Base-by-base conservation (phyloP, 495 filamentous ascomycete genomes). In the Corynascus novoguineensis region DNA sequence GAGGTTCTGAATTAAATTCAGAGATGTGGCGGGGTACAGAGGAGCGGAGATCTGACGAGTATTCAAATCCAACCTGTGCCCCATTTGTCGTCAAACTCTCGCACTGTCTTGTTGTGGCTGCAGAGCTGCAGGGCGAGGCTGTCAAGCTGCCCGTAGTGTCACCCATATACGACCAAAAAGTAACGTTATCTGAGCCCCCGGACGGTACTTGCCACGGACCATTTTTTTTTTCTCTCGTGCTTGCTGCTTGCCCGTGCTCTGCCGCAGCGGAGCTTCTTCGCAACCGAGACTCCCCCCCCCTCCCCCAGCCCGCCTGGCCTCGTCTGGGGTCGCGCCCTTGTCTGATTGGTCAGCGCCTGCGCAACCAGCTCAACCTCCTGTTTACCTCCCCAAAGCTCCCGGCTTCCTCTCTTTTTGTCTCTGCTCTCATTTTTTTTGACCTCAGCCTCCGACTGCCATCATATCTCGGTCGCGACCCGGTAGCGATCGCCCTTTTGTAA, bases 301-400 rank as follows among this genome's bases (percentile, higher is more conserved):
- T 60, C 57, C 60, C 59, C 54, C 48, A 45, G 53, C 40, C 31
- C 38, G 38, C 41, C 58, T 65, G 61, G 61, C 53, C 50, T 59
- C 38, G 50, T 57, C 59, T 58, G 53, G 48, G 58, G 42, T 35
- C 53, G 47, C 37, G 49, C 56, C 58, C 34, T 32, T 35, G 32
- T 45, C 21, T 69, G 67, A 69, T 69, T 69, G 67, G 67, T 29
- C 41, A 46, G 63, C 32, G 37, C 53, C 57, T 68, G 65, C 60
- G 65, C 66, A 67, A 70, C 67, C 60, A 66, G 58, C 65, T 62
- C 58, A 64, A 64, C 65, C 58, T 65, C 66, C 68, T 67, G 55
- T 68, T 68, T 60, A 65, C 63, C 55, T 56, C 60, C 38, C 52
- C 54, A 49, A n/a, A 62, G 48, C 64, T 54, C 60, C 38, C 60